These are phyloP conservation scores for Ogataea siamensis DNA, from an alignment of 805 yeast genomes.

Conservation along the genomic window DNA sequence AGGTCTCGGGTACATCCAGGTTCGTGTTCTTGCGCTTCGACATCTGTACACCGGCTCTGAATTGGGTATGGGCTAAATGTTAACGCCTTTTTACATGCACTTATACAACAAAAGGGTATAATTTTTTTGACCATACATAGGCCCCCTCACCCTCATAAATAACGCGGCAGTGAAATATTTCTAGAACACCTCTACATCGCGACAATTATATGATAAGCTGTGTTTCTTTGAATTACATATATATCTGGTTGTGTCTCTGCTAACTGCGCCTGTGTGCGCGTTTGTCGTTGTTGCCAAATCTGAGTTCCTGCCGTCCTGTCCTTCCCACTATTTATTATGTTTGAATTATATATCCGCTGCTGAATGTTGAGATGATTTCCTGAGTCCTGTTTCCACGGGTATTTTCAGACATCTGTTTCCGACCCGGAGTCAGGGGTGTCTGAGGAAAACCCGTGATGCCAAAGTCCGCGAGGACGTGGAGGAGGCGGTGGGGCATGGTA, in stretches of 20 bases:
- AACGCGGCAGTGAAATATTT: conserved; percentile 9
- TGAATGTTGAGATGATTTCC: not conserved
- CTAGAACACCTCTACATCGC: conserved; percentile 2
- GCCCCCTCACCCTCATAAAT: conserved; percentile 8
- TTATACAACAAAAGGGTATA: conserved; percentile 2
- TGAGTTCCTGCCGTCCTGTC: too few species aligned
- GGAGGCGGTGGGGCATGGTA: not conserved
- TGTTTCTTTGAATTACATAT: too few species aligned
- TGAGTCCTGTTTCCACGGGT: not conserved
- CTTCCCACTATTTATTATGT: too few species aligned
- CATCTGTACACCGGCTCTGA: conserved; percentile 10
- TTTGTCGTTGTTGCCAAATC: not conserved
- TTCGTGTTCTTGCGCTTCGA: conserved; percentile 3
- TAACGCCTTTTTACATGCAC: conserved; percentile 6
- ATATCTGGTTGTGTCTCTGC: not conserved
- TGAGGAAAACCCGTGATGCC: not conserved
- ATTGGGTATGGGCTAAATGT: not conserved
- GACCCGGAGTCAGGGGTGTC: conserved; percentile 5
- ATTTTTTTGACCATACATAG: conserved; percentile 1
- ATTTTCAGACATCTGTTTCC: conserved; percentile 4
- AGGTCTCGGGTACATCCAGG: not conserved
- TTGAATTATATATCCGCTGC: too few species aligned
- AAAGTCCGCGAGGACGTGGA: not conserved
- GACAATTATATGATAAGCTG: too few species aligned
- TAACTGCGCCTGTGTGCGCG: not conserved